Conservation (phyloP, 176 grass and related monocot genomes). For the Dendrocalamus sinicus region DNA sequence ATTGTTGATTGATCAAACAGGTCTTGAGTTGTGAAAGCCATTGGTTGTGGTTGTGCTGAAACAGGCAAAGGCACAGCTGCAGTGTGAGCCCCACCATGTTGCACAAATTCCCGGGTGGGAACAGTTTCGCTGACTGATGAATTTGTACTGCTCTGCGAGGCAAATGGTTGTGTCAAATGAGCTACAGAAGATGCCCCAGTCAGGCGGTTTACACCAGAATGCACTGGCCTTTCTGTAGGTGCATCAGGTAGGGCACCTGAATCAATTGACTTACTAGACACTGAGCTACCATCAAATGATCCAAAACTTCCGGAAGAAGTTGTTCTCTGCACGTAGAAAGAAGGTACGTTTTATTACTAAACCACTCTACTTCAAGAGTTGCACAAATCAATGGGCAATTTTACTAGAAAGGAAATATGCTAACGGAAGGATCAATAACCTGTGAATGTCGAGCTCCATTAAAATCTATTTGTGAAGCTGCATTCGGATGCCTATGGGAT, state of each 20-base stretch:
- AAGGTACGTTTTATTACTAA: slow-evolving; percentile 36
- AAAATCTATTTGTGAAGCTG: slow-evolving; percentile 44
- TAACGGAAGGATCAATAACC: slow-evolving; percentile 50
- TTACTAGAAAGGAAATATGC: slow-evolving; percentile 39
- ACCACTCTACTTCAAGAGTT: slow-evolving; percentile 22
- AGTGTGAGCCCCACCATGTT: slow-evolving; percentile 24
- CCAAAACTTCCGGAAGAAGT: slow-evolving; percentile 84
- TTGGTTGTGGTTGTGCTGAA: slow-evolving; percentile 42
- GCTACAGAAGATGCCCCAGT: slow-evolving; percentile 41
- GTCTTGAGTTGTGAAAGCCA: slow-evolving; percentile 31
- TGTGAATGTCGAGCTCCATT: slow-evolving; percentile 48
- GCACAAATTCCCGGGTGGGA: slow-evolving; percentile 19
- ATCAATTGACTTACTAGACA: slow-evolving; percentile 59
- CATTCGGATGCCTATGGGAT: slow-evolving; percentile 43
- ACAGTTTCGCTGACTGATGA: slow-evolving; percentile 38
- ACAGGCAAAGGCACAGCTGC: background rate
- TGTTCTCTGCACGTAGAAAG: slow-evolving; percentile 74
- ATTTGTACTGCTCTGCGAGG: slow-evolving; percentile 34
- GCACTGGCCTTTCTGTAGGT: slow-evolving; percentile 55
- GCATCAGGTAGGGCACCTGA: slow-evolving; percentile 52
- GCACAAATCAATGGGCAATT: slow-evolving; percentile 19
- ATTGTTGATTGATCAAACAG: slow-evolving; percentile 56
- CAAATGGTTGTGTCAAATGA: slow-evolving; percentile 46
- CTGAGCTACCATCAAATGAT: slow-evolving; percentile 65
- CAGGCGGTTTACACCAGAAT: slow-evolving; percentile 53